Base-by-base conservation (phyloP, 371 early-diverging fungal genomes). In the Coemansia sp. region DNA sequence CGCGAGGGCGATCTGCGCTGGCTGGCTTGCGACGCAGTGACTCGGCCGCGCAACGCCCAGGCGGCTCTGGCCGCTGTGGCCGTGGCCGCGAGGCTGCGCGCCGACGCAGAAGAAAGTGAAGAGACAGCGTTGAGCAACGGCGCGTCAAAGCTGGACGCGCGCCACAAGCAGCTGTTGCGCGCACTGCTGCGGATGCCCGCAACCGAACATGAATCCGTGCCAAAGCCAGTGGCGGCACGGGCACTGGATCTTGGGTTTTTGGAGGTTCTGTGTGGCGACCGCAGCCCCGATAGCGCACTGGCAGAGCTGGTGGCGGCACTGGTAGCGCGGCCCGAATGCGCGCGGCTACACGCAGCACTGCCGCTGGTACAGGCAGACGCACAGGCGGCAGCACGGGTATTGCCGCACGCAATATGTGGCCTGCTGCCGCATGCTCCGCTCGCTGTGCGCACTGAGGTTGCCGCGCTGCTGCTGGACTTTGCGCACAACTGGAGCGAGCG, bases 401-500 rank as follows among this genome's bases (percentile, higher is more conserved):
- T 75, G 26, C 75, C 75, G n/a, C 72, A 65, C 5, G 34, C 70
- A 9, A 45, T 75, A 9, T 52, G 34, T 20, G 67, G 57, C 49
- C 38, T 71, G 8, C 47, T 75, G 30, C 54, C 34, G 26, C 66
- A 52, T 4, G 13, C 35, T 3, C n/a, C 41, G 8, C 16, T 3
- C 2, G 62, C 55, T 5, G 32, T 34, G 48, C 55, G 75, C 16
- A 49, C 14, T 5, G 71, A 65, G 48, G 42, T 70, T 6, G 65
- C 75, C 1, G 65, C 71, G 6, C 59, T 74, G 14, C 10, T 74
- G 14, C 59, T 74, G 14, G 75, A 74, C 57, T 65, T 74, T 59
- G 63, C 58, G 5, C 62, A 74, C 49, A 74, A 74, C 56, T 74
- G 75, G 75, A 51, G 53, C n/a, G 31, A 55, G 34, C 49, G 70